phyloP scores from a whole-genome alignment of 495 filamentous ascomycete species.

The Usnea hakonensis region DNA sequence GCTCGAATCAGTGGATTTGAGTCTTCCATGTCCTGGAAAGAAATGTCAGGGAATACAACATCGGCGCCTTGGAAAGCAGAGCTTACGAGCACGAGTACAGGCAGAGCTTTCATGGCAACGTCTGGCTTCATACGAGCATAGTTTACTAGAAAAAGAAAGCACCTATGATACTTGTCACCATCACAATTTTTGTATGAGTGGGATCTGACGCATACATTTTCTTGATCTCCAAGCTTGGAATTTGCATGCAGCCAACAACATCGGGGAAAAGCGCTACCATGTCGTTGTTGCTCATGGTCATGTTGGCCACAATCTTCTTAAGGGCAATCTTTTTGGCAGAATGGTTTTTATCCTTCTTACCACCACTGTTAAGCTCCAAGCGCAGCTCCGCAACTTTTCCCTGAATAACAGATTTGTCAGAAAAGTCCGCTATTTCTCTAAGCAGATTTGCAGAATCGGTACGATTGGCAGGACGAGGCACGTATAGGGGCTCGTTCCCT shows the following conservation, averaged over 20 bases:
- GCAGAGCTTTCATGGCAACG: conserved; percentile 85
- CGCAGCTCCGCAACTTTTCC: conserved; percentile 98
- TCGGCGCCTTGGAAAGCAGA: neutral
- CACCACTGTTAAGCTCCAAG: conserved; percentile 83
- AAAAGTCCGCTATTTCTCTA: conserved; percentile 18
- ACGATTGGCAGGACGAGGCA: conserved; percentile 18
- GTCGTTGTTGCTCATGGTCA: conserved; percentile 99
- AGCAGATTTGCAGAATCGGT: conserved; percentile 22
- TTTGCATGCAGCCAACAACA: conserved; percentile 87
- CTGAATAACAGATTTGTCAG: conserved; percentile 47
- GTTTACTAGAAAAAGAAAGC: conserved; percentile 95
- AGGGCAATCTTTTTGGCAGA: conserved; percentile 95
- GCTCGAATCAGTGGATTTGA: conserved; percentile 88
- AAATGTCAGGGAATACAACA: neutral
- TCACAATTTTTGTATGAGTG: conserved; percentile 6
- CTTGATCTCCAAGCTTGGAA: conserved; percentile 94
- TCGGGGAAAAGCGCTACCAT: conserved; percentile 98
- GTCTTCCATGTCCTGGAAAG: conserved; percentile 80
- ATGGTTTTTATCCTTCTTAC: conserved; percentile 98
- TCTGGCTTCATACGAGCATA: conserved; percentile 94
- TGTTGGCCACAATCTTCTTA: conserved; percentile 99
- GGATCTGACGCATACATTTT: conserved; percentile 71
- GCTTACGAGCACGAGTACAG: conserved; percentile 71
- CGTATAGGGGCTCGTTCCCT: neutral
- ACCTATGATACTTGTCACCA: conserved; percentile 51